Conservation (phyloP, 768 basidiomycete species). For the Russula griseocarnosa region DNA sequence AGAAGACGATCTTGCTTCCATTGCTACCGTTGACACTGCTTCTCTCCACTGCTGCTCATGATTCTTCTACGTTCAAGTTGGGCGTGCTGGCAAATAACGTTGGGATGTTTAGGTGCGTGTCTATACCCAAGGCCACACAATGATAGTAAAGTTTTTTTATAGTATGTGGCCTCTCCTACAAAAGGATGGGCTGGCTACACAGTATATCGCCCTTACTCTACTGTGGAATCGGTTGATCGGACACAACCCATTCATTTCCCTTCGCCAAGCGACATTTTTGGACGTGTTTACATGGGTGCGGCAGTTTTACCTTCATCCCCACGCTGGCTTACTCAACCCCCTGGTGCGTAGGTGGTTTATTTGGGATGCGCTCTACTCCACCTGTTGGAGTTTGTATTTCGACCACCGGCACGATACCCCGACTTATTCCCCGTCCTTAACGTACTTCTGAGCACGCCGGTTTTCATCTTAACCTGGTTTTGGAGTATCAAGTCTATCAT, state of each 20-base stretch:
- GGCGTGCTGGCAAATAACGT: conserved; percentile 76
- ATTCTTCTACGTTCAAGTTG: conserved; percentile 62
- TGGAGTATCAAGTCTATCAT: conserved; percentile 84
- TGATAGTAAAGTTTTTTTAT: conserved; percentile 10
- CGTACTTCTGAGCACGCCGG: conserved; percentile 71
- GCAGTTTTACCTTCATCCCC: conserved; percentile 24
- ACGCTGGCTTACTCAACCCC: background rate
- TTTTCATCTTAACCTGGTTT: conserved; percentile 80
- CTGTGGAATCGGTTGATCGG: conserved; percentile 86
- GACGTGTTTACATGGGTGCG: conserved; percentile 51
- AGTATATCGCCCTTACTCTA: conserved; percentile 62
- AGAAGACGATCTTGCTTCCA: conserved; percentile 86
- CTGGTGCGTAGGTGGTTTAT: conserved; percentile 48
- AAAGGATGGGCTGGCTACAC: conserved; percentile 69
- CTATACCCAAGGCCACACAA: no score
- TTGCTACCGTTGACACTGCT: conserved; percentile 80
- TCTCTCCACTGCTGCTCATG: conserved; percentile 48
- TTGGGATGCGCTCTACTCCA: conserved; percentile 53
- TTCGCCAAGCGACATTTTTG: conserved; percentile 47
- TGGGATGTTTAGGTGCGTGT: conserved; percentile 76
- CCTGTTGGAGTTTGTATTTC: conserved; percentile 53
- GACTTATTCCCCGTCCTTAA: conserved; percentile 85
- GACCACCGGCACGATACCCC: conserved; percentile 73
- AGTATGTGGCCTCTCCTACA: conserved; percentile 93
- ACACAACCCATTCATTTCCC: conserved; percentile 54